Evolutionary conservation across 2,329 filamentous ascomycete genomes (phyloP).

Genomic region (Ophiocordyceps polyrhachis-furcata): DNA sequence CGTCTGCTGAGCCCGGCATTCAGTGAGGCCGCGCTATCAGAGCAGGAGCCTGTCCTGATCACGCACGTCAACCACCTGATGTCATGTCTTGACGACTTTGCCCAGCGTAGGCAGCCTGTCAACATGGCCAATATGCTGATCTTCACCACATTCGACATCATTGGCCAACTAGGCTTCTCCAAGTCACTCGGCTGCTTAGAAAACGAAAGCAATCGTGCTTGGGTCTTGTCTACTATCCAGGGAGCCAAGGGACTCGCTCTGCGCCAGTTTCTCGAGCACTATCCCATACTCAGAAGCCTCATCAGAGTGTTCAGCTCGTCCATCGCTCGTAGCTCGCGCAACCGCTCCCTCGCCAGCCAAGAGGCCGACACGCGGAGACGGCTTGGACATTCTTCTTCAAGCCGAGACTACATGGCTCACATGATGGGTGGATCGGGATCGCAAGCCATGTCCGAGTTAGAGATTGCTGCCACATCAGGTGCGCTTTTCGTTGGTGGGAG

Average conservation of each 20-base stretch:
- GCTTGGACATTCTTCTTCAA: too few species aligned
- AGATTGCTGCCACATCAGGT: too few species aligned
- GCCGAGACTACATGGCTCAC: too few species aligned
- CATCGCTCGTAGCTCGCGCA: neutral
- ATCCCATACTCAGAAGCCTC: neutral
- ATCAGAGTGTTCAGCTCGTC: neutral
- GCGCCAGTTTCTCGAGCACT: constrained; percentile 2
- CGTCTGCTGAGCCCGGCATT: constrained; percentile 13
- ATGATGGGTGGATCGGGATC: too few species aligned
- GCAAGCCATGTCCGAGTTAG: too few species aligned
- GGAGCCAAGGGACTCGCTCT: constrained; percentile 1
- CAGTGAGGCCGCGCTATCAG: constrained; percentile 10
- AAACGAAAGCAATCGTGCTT: constrained; percentile 10
- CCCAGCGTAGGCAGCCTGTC: constrained; percentile 2
- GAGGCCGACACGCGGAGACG: too few species aligned
- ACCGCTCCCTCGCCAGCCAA: too few species aligned
- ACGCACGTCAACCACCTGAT: constrained; percentile 11
- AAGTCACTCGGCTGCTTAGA: constrained; percentile 19
- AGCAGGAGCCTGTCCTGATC: constrained; percentile 11
- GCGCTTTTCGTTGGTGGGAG: constrained; percentile 9
- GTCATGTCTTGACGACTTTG: constrained; percentile 4
- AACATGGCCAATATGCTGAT: constrained; percentile 16
- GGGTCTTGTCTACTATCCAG: constrained; percentile 7
- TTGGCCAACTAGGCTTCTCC: constrained; percentile 21
- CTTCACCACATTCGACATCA: constrained; percentile 21